phyloP scores from a whole-genome alignment of 1,139 yeast species.

The Pichia inconspicua region DNA sequence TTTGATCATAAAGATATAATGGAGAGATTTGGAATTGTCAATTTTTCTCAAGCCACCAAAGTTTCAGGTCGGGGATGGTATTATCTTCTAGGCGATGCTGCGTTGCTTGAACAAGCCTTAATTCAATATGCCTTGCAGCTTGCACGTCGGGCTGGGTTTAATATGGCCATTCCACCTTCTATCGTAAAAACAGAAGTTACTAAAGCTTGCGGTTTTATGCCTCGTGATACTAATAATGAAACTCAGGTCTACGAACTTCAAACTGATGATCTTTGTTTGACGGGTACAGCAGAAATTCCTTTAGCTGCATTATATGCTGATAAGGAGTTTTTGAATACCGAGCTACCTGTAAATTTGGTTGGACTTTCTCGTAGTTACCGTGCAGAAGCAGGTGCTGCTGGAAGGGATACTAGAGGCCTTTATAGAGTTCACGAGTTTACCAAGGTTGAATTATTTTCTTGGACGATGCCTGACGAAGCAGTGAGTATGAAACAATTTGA shows the following conservation, averaged over 20 bases:
- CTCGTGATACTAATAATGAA: conserved; percentile 83
- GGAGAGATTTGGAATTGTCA: conserved; percentile 52
- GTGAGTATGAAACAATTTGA: conserved; percentile 48
- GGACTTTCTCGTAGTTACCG: conserved; percentile 86
- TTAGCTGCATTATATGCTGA: conserved; percentile 63
- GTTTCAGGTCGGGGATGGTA: conserved; percentile 88
- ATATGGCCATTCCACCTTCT: conserved; percentile 74
- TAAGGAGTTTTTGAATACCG: conserved; percentile 23
- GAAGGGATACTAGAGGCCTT: conserved; percentile 84
- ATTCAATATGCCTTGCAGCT: conserved; percentile 65
- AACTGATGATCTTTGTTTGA: conserved; percentile 48
- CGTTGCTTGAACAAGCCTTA: conserved; percentile 81
- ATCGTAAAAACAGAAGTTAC: conserved; percentile 73
- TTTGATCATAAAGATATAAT: conserved; percentile 66
- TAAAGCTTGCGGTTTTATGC: conserved; percentile 90
- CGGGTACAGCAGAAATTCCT: conserved; percentile 96
- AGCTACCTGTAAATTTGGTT: conserved; percentile 52
- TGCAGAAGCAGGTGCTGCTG: conserved; percentile 97
- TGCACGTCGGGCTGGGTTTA: conserved; percentile 64
- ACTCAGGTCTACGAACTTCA: conserved; percentile 69
- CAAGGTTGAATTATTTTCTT: conserved; percentile 88
- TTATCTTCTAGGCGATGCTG: conserved; percentile 79
- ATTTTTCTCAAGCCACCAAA: conserved; percentile 62
- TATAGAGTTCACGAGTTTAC: conserved; percentile 96
- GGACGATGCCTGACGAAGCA: conserved; percentile 42